These are phyloP conservation scores for Candida insectalens DNA, from an alignment of 805 yeast genomes.

Conservation along the genomic window DNA sequence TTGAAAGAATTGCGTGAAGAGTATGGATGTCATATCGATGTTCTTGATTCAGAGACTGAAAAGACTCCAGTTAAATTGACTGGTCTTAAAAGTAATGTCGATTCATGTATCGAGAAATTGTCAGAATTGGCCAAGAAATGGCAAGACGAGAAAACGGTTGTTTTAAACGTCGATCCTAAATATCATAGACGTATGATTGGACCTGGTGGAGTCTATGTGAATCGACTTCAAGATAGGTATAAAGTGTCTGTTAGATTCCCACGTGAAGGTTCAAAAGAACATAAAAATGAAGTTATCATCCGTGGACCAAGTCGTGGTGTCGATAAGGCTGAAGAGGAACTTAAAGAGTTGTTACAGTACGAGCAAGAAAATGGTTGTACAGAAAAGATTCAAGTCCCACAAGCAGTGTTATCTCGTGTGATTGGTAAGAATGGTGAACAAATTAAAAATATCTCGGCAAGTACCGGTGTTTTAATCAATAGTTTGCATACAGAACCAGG, in stretches of 20 bases:
- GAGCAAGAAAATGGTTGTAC: slow-evolving; percentile 80
- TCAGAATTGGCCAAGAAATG: slow-evolving; percentile 54
- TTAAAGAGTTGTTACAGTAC: slow-evolving; percentile 72
- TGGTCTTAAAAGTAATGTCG: slow-evolving; percentile 75
- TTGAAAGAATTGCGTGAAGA: slow-evolving; percentile 60
- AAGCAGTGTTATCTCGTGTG: slow-evolving; percentile 67
- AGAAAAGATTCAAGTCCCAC: slow-evolving; percentile 56
- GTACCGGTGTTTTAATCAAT: slow-evolving; percentile 49
- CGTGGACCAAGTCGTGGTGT: slow-evolving; percentile 91
- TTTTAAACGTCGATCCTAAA: slow-evolving; percentile 62
- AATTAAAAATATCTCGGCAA: slow-evolving; percentile 71
- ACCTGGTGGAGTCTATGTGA: slow-evolving; percentile 67
- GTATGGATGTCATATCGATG: slow-evolving; percentile 68
- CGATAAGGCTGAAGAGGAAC: slow-evolving; percentile 70
- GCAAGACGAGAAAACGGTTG: slow-evolving; percentile 70
- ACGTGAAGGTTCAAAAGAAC: slow-evolving; percentile 31
- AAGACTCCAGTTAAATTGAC: slow-evolving; percentile 46
- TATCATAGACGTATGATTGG: slow-evolving; percentile 83
- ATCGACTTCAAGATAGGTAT: slow-evolving; percentile 82
- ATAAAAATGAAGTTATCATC: slow-evolving; percentile 55
- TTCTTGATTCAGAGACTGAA: slow-evolving; percentile 15
- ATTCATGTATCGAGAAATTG: slow-evolving; percentile 57
- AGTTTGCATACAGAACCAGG: slow-evolving; percentile 29
- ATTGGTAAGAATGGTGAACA: slow-evolving; percentile 86
- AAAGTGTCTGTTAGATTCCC: slow-evolving; percentile 77